These are phyloP conservation scores for Narthecium ossifragum DNA, from an alignment of 106 monocot species.

Conservation along the genomic window DNA sequence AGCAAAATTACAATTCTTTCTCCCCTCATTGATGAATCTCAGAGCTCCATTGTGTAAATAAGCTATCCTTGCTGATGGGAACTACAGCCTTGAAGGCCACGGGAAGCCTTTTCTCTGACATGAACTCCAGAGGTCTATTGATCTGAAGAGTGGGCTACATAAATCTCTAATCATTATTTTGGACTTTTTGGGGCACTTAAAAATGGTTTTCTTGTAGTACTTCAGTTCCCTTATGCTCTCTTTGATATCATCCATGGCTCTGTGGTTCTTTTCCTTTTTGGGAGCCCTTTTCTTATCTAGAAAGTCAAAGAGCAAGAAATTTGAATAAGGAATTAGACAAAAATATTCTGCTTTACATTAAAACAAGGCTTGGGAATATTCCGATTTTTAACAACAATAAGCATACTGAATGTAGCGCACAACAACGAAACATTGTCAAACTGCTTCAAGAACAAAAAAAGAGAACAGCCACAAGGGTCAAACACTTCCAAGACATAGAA, in stretches of 20 bases:
- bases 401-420: not conserved
- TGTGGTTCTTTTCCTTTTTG: slow-evolving; percentile 69
- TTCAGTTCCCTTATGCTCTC: slow-evolving; percentile 85
- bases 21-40: no score
- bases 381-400: not conserved
- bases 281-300: slow-evolving; percentile 58
- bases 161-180: slow-evolving; percentile 8
- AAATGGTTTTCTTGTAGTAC: slow-evolving; percentile 80
- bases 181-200: slow-evolving; percentile 30
- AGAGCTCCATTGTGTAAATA: no score
- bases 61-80: not conserved
- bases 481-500: no score
- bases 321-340: not conserved
- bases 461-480: not conserved
- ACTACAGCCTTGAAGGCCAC: not conserved
- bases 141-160: no score
- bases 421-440: not conserved
- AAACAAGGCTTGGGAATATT: not conserved
- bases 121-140: no score
- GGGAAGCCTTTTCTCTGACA: no score
- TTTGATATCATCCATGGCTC: slow-evolving; percentile 90
- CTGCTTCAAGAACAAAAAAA: not conserved
- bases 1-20: no score
- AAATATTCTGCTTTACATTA: not conserved
- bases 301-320: not conserved